Evolutionary conservation across 208 protist genomes (phyloP), one percentile per base, ranked within the genome.

Genomic region (Leishmania major): DNA sequence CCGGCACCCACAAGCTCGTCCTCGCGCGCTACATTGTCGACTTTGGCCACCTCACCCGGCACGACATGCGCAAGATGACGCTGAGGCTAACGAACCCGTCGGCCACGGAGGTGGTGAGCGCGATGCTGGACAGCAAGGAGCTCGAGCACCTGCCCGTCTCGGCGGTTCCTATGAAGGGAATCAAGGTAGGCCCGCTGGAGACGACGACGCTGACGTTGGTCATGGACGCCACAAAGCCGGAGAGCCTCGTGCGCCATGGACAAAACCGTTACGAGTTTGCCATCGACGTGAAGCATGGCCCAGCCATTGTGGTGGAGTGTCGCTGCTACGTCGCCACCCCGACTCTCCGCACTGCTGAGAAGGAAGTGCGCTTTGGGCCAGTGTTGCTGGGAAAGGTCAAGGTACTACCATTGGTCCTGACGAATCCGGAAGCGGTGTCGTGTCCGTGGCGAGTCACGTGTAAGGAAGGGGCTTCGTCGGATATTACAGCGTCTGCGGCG

Each of bases 41-140:
- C 84, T 99, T 99, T 92, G 98, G 98, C 49, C 87, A 98, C 88
- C 96, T 99, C 77, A 96, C 98, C 10, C 94, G 94, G 40, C 93
- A 93, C 60, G 92, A 97, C 25, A 80, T 89, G 49, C 93, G 93
- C 43, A 97, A 91, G 45, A 87, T 88, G 55, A 91, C 82, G 71
- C 84, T 99, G 69, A 73, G 74, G 13, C n/a, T 99, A 17, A 79
- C 89, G 47, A 99, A 99, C 90, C 95, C 94, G 66, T 96, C 90
- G 47, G 75, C 87, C 13, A 80, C 78, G 40, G 81, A 89, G 77
- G 62, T 82, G 45, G 82, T 99, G 10, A 90, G 88, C 45, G 69
- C 99, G 10, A 81, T 92, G 67, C 49, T 99, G 11, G 93, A 98
- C 79, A 94, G 91, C 80, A 93, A 94, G 60, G 88, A 94, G 74